Evolutionary conservation across 371 early-diverging fungal species (phyloP).

Genomic region (Mucor racemosus): DNA sequence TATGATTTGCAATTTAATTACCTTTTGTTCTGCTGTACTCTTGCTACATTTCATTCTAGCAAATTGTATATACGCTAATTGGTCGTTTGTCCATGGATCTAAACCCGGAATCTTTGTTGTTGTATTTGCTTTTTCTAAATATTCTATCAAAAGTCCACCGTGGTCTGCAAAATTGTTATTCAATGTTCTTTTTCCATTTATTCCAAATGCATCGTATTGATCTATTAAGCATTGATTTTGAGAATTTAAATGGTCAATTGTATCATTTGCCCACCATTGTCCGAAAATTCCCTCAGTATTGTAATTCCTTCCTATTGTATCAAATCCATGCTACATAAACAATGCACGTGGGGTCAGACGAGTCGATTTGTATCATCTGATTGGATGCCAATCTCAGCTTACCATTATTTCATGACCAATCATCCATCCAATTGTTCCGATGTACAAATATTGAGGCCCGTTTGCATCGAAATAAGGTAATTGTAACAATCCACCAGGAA

Average conservation of each 20-base stretch:
- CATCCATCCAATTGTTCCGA: conserved; percentile 62
- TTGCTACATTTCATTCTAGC: conserved; percentile 63
- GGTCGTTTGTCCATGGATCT: conserved; percentile 52
- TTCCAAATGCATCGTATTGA: conserved; percentile 44
- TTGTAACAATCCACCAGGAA: conserved; percentile 62
- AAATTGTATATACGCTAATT: conserved; percentile 64
- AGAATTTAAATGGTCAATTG: conserved; percentile 53
- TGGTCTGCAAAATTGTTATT: conserved; percentile 78
- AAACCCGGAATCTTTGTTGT: conserved; percentile 48
- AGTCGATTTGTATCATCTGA: conserved; percentile 7
- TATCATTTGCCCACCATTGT: conserved; percentile 70
- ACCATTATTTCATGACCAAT: conserved; percentile 68
- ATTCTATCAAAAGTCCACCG: conserved; percentile 48
- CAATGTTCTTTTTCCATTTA: conserved; percentile 68
- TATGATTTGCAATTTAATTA: conserved; percentile 21
- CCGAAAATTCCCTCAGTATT: conserved; percentile 46
- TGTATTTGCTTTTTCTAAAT: not conserved
- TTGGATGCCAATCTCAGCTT: conserved; percentile 23
- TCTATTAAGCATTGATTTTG: conserved; percentile 61
- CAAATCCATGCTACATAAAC: conserved; percentile 56
- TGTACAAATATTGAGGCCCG: conserved; percentile 57
- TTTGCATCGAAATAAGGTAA: conserved; percentile 52
- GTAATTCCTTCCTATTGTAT: conserved; percentile 60
- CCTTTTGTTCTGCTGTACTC: conserved; percentile 48
- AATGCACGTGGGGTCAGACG: conserved; percentile 24